A percentile compares a stretch with the other conserved stretches of the same genome.
Conservation (phyloP, 2,329 filamentous ascomycete genomes). For the Esteya vermicola region DNA sequence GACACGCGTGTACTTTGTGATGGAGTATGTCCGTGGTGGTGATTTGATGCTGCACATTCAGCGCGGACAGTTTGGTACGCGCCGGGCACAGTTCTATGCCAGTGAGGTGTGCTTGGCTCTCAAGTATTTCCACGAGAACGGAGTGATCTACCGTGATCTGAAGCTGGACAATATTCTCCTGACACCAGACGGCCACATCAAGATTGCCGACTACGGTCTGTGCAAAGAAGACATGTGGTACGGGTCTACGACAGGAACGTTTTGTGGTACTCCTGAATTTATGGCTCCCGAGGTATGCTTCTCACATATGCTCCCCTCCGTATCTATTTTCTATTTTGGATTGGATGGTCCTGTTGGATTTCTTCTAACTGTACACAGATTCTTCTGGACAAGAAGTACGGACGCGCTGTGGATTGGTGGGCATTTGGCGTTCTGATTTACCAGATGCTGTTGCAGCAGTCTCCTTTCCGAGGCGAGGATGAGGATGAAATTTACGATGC, state of each 20-base stretch:
- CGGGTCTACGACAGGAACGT: conserved; percentile 88
- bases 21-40: conserved; percentile 98
- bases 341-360: no score
- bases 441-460: conserved; percentile 98
- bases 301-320: not conserved
- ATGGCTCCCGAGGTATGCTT: conserved; percentile 85
- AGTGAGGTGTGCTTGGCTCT: conserved; percentile 92
- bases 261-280: conserved; percentile 98
- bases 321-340: no score
- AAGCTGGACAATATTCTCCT: conserved; percentile 89
- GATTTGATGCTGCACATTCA: conserved; percentile 99
- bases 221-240: conserved; percentile 99
- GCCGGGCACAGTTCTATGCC: conserved; percentile 96
- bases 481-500: conserved; percentile 99
- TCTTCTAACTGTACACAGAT: conserved; percentile 43
- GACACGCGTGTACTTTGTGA: conserved; percentile 96
- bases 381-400: conserved; percentile 95
- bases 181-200: conserved; percentile 92
- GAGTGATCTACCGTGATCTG: conserved; percentile 94
- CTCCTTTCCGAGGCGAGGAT: conserved; percentile 95
- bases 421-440: conserved; percentile 98
- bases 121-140: conserved; percentile 99
- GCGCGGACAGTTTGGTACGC: conserved; percentile 86
- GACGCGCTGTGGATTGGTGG: conserved; percentile 97
- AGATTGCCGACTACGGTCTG: conserved; percentile 95